Conservation (phyloP, 2,329 filamentous ascomycete genomes). For the Pseudogymnoascus sp. region DNA sequence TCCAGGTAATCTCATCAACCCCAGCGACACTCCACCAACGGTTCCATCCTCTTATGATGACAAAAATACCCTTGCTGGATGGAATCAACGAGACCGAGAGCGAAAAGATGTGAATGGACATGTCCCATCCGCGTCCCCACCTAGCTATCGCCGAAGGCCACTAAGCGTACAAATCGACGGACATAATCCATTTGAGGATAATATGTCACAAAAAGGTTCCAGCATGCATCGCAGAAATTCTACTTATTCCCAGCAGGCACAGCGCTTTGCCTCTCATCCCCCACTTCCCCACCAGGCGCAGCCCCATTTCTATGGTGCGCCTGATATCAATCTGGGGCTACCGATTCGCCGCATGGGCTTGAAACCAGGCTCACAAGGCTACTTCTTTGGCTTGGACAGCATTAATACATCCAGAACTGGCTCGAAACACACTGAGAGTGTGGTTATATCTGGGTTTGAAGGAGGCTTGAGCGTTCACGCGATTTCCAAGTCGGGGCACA, state of each 20-base stretch:
- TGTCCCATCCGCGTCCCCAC: conserved; percentile 27
- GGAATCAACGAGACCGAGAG: conserved; percentile 27
- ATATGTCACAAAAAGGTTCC: conserved; percentile 37
- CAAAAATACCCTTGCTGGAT: conserved; percentile 21
- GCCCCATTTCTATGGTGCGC: conserved; percentile 68
- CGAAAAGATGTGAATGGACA: conserved; percentile 20
- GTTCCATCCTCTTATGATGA: conserved; percentile 30
- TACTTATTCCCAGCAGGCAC: conserved; percentile 43
- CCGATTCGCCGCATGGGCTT: conserved; percentile 44
- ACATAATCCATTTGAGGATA: conserved; percentile 38
- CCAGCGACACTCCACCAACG: conserved; percentile 38
- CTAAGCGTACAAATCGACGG: conserved; percentile 44
- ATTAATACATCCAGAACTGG: conserved; percentile 40
- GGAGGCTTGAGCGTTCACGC: conserved; percentile 70
- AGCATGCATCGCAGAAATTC: conserved; percentile 41
- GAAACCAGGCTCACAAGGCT: conserved; percentile 61
- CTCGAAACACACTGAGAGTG: conserved; percentile 44
- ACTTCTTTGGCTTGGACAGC: conserved; percentile 75
- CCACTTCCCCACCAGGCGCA: conserved; percentile 69
- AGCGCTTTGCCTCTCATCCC: conserved; percentile 45
- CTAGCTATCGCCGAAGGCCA: conserved; percentile 36
- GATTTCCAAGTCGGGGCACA: conserved; percentile 64
- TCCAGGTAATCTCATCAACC: conserved; percentile 35
- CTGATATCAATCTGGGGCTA: conserved; percentile 60
- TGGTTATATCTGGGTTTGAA: conserved; percentile 71